A percentile compares a stretch with the other conserved stretches of the same genome.
phyloP scores from a whole-genome alignment of 192 early-diverging fungal genomes.

The Jimgerdemannia flammicorona region DNA sequence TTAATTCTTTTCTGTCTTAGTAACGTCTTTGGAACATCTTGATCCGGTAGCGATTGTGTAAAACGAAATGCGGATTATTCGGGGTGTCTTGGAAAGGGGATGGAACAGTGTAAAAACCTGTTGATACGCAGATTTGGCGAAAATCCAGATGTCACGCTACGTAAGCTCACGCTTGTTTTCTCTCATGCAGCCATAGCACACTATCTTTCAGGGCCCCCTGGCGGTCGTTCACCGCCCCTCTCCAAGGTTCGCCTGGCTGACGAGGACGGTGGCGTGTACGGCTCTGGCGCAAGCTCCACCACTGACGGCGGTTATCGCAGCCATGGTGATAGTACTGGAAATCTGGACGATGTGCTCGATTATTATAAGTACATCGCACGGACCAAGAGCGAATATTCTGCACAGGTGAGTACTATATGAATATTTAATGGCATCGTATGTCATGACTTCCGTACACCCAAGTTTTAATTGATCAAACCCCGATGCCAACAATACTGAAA shows the following conservation, averaged over 20 bases:
- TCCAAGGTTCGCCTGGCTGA: conserved; percentile 69
- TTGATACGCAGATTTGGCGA: conserved; percentile 5
- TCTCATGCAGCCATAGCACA: conserved; percentile 53
- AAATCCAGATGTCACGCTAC: neutral
- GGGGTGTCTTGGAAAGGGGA: too few relatives aligned
- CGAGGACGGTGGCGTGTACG: conserved; percentile 80
- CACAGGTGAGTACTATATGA: conserved; percentile 38
- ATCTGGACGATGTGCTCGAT: conserved; percentile 72
- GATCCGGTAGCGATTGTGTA: too few relatives aligned
- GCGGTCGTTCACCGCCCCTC: conserved; percentile 70
- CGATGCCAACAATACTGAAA: too few relatives aligned
- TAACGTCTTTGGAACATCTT: too few relatives aligned
- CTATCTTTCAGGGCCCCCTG: conserved; percentile 74
- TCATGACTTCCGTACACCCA: neutral
- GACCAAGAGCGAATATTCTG: conserved; percentile 44
- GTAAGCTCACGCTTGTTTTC: neutral
- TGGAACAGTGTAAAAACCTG: neutral
- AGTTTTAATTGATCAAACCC: neutral
- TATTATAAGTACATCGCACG: conserved; percentile 71
- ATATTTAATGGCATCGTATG: neutral
- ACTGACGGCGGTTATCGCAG: conserved; percentile 38
- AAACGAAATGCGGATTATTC: too few relatives aligned
- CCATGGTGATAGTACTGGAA: too few relatives aligned
- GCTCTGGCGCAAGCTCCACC: conserved; percentile 68
- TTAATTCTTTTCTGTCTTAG: too few relatives aligned